phyloP scores from a whole-genome alignment of 371 early-diverging fungal genomes.

The Massospora cicadina region DNA sequence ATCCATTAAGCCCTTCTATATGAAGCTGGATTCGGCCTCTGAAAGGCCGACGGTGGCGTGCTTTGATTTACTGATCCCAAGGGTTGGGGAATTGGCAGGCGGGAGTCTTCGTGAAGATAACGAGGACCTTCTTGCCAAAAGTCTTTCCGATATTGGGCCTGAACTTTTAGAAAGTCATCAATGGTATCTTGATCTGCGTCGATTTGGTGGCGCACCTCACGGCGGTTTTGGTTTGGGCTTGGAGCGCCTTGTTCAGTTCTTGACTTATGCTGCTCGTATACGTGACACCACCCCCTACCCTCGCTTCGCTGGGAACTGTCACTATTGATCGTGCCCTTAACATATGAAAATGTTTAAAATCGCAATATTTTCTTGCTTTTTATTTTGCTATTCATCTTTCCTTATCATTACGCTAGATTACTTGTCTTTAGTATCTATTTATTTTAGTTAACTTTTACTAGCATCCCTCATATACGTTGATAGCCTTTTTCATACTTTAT shows the following conservation, averaged over 20 bases:
- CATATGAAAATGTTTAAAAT: too few relatives aligned
- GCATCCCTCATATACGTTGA: too few relatives aligned
- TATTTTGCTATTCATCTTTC: too few relatives aligned
- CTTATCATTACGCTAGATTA: too few relatives aligned
- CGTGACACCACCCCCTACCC: conserved; percentile 75
- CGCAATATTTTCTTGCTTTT: too few relatives aligned
- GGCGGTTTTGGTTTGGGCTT: conserved; percentile 91
- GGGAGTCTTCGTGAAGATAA: conserved; percentile 76
- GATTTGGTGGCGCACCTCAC: conserved; percentile 69
- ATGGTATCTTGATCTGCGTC: conserved; percentile 79
- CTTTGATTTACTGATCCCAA: conserved; percentile 76
- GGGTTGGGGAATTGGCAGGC: conserved; percentile 75
- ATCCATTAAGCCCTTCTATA: conserved; percentile 77
- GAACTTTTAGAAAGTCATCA: conserved; percentile 30
- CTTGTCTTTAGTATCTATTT: too few relatives aligned
- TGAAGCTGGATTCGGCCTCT: conserved; percentile 33
- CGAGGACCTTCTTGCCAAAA: conserved; percentile 26
- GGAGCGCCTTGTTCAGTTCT: conserved; percentile 57
- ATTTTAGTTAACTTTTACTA: too few relatives aligned
- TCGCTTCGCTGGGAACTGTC: conserved; percentile 34
- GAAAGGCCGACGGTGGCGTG: conserved; percentile 52
- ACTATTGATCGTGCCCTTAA: conserved; percentile 6
- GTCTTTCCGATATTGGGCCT: conserved; percentile 41
- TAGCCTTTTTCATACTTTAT: too few relatives aligned
- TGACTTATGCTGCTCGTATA: conserved; percentile 68